Evolutionary conservation across 2,329 filamentous ascomycete genomes (phyloP), one percentile per base, ranked within the genome.

Genomic region (Neocatenulostroma microsporum): DNA sequence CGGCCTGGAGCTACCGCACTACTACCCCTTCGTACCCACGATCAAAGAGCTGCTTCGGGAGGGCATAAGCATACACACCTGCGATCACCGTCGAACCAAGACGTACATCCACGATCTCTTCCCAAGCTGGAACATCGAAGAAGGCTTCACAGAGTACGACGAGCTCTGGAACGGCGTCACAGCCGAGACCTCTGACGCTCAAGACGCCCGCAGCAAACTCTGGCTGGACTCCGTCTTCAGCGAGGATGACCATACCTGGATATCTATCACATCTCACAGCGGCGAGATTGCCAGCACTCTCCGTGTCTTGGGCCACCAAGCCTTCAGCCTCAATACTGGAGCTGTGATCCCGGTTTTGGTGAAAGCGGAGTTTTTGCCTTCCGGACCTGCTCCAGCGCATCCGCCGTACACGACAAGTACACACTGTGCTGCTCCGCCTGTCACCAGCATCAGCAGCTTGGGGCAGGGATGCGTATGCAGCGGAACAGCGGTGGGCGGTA

Each of bases 41-140:
- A 61, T 84, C 40, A 82, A 82, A 57, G 80, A 84, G 71, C 36
- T 70, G 17, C 65, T 84, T 45, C 70, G 80, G 18, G 80, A 84
- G 57, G 72, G 74, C 3, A 76, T 84, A 40, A 75, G 70, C 29
- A 72, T 77, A 18, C 80, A 82, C 50, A 82, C 79, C 0, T 84
- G 80, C 54, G 77, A 84, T 55, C 69, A 72, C 29, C 69, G 80
- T 9, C 69, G 69, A 19, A 73, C 60, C 51, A 72, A 67, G 51
- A 67, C 69, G 0, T 68, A 69, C 44, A 76, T 84, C 46, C 55
- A 62, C 13, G 44, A 60, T 3, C 62, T 66, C 4, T 75, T 77
- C 37, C 77, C 76, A 0, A 53, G 42, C 3, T 79, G 70, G 50
- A 51, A 50, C 4, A 74, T 83, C 36, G 80, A 84, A 54, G 50